A percentile compares a stretch with the other conserved stretches of the same genome.
phyloP scores from a whole-genome alignment of 441 rosid genomes.

The Rhodomyrtus psidioides region DNA sequence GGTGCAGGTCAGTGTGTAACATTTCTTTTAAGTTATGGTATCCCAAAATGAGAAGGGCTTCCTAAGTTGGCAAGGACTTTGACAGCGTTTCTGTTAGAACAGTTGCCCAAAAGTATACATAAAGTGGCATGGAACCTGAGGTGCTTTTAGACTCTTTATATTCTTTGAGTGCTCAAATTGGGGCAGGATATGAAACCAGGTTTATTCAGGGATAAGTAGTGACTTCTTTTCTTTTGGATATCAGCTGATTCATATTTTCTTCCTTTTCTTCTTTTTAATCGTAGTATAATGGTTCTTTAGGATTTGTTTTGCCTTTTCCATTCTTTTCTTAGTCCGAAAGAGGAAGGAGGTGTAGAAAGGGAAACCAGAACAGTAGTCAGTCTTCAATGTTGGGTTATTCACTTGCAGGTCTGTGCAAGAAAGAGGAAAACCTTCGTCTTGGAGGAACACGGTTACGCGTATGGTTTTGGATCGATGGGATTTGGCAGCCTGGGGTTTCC shows the following conservation, averaged over 20 bases:
- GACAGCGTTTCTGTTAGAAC: background rate
- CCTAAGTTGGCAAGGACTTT: background rate
- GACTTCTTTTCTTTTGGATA: background rate
- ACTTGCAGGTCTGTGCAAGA: slow-evolving; percentile 80
- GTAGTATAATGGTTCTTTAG: background rate
- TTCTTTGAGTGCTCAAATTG: background rate
- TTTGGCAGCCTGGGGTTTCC: slow-evolving; percentile 93
- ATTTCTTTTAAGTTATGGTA: background rate
- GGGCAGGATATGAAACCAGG: background rate
- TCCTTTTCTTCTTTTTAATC: background rate
- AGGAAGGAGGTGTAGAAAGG: background rate
- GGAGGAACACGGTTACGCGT: slow-evolving; percentile 58
- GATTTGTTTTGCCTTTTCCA: background rate
- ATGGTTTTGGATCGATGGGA: slow-evolving; percentile 91
- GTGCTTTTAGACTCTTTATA: background rate
- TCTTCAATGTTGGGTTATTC: background rate
- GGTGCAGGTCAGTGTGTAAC: slow-evolving; percentile 49
- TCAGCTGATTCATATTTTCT: background rate
- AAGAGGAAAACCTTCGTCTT: slow-evolving; percentile 90
- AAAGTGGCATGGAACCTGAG: background rate
- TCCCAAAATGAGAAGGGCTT: background rate
- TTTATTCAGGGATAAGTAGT: background rate
- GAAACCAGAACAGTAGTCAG: background rate
- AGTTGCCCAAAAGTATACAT: background rate
- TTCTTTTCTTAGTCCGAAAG: background rate